Base-by-base conservation (phyloP, 1,139 yeast species). In the Lodderomyces theae region DNA sequence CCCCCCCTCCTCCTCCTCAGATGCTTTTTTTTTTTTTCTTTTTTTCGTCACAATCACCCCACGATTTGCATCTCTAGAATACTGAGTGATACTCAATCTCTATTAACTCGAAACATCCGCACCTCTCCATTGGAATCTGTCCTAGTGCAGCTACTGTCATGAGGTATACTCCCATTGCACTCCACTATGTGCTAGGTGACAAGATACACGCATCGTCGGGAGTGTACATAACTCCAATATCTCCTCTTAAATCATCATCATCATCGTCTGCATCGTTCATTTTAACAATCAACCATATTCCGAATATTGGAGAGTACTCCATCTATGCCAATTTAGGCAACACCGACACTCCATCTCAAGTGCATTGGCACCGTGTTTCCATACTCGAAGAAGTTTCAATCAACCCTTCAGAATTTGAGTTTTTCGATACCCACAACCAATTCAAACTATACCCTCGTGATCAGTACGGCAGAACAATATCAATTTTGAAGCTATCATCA, bases 391-490 rank as follows among this genome's bases (percentile, higher is more conserved):
- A 26, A 21, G 30, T 31, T 11, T 30, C 24, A 4, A 26, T 29
- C 21, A 32, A 34, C 17, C n/a, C 35, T 16, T 16, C 38, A 10
- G 35, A 42, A 2, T 45, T 44, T 15, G 26, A 36, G 8, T 42
- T 42, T 35, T 62, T 66, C 44, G 46, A 45, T 21, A 37, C 43
- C 19, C 38, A 45, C 9, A 21, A 21, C 34, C 69, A 69, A 21
- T 66, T 66, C 41, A 53, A 49, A 30, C 37, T 66, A 8, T 47
- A 62, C 11, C 72, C 72, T 3, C 51, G 52, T 38, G 61, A 61
- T 43, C 44, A 51, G 4, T 30, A 46, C n/a, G 22, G 21, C 11
- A 29, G 15, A 5, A 22, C 34, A n/a, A 11, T 37, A 19, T 37
- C 39, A 10, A 21, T 37, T 17, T 13, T 37, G 29, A 29, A 35